These are phyloP conservation scores for Coelastrella sp. DNA, from an alignment of 139 green algal genomes.

Conservation along the genomic window DNA sequence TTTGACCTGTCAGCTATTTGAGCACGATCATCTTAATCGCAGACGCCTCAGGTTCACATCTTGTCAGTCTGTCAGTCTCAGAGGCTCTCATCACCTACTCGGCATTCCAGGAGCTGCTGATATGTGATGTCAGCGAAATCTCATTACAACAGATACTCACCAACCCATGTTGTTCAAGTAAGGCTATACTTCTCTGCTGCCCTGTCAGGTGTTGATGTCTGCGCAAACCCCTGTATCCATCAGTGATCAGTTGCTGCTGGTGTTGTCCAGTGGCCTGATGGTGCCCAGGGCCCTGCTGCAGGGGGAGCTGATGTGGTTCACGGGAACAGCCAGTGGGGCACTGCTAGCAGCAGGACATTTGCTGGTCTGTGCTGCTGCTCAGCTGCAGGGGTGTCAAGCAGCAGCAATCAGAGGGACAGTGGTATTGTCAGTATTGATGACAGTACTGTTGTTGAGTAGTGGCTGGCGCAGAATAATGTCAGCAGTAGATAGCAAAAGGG, in stretches of 20 bases:
- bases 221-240: constrained; percentile 70
- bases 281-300: constrained; percentile 85
- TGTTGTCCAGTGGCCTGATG: constrained; percentile 89
- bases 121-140: too few species aligned
- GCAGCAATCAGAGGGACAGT: too few species aligned
- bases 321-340: constrained; percentile 55
- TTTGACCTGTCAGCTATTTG: too few species aligned
- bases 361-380: neutral
- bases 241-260: constrained; percentile 80
- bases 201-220: constrained; percentile 64
- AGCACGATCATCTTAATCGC: too few species aligned
- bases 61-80: too few species aligned
- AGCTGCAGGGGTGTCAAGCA: neutral
- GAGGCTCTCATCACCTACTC: too few species aligned
- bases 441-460: neutral
- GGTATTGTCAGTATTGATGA: neutral
- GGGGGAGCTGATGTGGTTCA: constrained; percentile 87
- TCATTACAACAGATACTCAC: too few species aligned
- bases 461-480: neutral
- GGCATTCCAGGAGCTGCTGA: too few species aligned
- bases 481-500: too few species aligned
- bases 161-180: constrained; percentile 46
- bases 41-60: too few species aligned
- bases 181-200: constrained; percentile 78
- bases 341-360: constrained; percentile 37